Evolutionary conservation across 2,329 filamentous ascomycete genomes (phyloP).

Genomic region (Talaromyces albobiverticillius): DNA sequence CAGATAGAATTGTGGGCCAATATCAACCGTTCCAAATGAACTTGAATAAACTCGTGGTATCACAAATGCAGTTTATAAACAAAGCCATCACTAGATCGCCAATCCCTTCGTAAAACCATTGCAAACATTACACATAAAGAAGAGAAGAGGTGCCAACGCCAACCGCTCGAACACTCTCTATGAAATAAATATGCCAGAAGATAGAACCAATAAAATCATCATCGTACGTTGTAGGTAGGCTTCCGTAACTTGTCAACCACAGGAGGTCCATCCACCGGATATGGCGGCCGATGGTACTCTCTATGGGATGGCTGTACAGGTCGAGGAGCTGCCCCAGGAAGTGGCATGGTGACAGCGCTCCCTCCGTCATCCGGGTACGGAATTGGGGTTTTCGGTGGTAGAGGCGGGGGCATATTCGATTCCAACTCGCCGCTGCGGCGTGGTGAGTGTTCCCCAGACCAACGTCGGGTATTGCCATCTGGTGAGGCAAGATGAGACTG

Average conservation of each 20-base stretch:
- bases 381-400: conserved; percentile 75
- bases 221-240: conserved; percentile 63
- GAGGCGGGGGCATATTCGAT: conserved; percentile 56
- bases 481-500: conserved; percentile 29
- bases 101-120: neutral
- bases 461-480: conserved; percentile 24
- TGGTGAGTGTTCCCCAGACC: conserved; percentile 34
- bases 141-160: neutral
- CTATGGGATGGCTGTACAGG: conserved; percentile 16
- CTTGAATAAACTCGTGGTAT: conserved; percentile 6
- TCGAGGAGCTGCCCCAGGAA: conserved; percentile 20
- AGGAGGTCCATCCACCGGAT: conserved; percentile 78
- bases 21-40: no score
- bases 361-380: conserved; percentile 46
- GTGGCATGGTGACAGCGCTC: conserved; percentile 32
- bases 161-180: neutral
- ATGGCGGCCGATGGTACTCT: conserved; percentile 58
- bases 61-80: conserved; percentile 6
- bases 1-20: no score
- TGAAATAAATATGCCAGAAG: neutral
- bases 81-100: neutral
- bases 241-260: conserved; percentile 82
- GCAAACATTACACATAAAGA: neutral
- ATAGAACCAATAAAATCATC: conserved; percentile 1
- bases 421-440: conserved; percentile 33